A percentile compares a stretch with the other conserved stretches of the same genome.
Conservation (phyloP, 2,329 filamentous ascomycete genomes). For the Alternaria gaisen region DNA sequence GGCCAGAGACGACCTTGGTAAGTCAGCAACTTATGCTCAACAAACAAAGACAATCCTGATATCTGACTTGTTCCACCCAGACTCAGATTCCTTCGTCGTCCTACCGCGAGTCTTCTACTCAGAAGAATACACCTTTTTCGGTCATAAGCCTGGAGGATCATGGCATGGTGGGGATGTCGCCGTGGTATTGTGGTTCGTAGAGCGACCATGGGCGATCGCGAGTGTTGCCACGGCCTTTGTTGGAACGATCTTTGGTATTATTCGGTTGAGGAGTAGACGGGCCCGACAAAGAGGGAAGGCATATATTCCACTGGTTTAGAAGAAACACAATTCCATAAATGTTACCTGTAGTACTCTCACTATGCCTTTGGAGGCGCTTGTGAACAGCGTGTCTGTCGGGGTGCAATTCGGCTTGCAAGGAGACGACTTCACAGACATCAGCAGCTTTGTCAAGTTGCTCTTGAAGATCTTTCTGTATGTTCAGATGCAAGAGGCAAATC, state of each 20-base stretch:
- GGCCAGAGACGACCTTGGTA: background rate
- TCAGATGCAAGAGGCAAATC: no score
- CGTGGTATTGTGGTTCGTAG: slow-evolving; percentile 39
- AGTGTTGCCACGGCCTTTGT: slow-evolving; percentile 3
- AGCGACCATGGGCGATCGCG: slow-evolving; percentile 15
- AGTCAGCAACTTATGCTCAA: background rate
- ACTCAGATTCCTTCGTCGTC: slow-evolving; percentile 25
- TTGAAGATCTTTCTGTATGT: background rate
- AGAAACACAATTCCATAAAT: background rate
- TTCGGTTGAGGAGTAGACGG: background rate
- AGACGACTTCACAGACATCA: background rate
- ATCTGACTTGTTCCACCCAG: background rate
- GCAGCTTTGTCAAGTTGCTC: background rate
- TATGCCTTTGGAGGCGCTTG: background rate
- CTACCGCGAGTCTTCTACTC: slow-evolving; percentile 41
- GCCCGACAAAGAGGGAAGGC: background rate
- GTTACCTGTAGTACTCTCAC: background rate
- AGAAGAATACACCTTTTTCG: slow-evolving; percentile 43
- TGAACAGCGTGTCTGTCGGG: background rate
- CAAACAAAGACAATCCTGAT: background rate
- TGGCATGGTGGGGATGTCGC: slow-evolving; percentile 44
- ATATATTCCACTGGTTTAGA: background rate
- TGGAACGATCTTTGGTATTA: background rate
- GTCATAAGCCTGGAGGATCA: slow-evolving; percentile 41
- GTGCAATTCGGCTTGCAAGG: background rate